Evolutionary conservation across 495 filamentous ascomycete genomes (phyloP).

Genomic region (Penicillium canescens): DNA sequence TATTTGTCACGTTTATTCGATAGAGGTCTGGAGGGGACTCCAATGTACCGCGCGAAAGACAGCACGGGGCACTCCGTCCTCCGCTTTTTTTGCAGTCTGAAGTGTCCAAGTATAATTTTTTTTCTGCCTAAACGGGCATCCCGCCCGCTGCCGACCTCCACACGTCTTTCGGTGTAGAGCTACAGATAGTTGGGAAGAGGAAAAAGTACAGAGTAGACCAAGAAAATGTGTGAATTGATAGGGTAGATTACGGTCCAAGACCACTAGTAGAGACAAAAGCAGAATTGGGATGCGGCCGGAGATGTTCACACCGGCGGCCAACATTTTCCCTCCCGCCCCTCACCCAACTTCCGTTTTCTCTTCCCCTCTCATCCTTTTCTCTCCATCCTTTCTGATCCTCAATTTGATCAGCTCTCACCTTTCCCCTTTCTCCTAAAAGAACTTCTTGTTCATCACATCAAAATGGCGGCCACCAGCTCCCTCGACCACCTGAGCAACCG

Average conservation of each 20-base stretch:
- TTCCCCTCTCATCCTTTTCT: slow-evolving; percentile 20
- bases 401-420: slow-evolving; percentile 12
- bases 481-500: slow-evolving; percentile 79
- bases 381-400: slow-evolving; percentile 11
- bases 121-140: slow-evolving; percentile 6
- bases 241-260: neutral
- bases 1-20: slow-evolving; percentile 32
- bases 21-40: slow-evolving; percentile 14
- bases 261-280: slow-evolving; percentile 1
- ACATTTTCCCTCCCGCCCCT: slow-evolving; percentile 42
- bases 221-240: neutral
- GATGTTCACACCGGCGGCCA: slow-evolving; percentile 34
- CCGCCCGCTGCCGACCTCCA: slow-evolving; percentile 11
- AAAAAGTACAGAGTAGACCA: neutral
- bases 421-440: slow-evolving; percentile 13
- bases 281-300: slow-evolving; percentile 12
- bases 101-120: slow-evolving; percentile 10
- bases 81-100: slow-evolving; percentile 12
- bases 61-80: slow-evolving; percentile 22
- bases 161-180: no score
- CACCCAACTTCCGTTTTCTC: slow-evolving; percentile 25
- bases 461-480: slow-evolving; percentile 55
- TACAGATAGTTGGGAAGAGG: neutral
- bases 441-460: slow-evolving; percentile 24
- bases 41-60: slow-evolving; percentile 27